Evolutionary conservation across 2,329 filamentous ascomycete genomes (phyloP).

Genomic region (Xylariaceae sp.): DNA sequence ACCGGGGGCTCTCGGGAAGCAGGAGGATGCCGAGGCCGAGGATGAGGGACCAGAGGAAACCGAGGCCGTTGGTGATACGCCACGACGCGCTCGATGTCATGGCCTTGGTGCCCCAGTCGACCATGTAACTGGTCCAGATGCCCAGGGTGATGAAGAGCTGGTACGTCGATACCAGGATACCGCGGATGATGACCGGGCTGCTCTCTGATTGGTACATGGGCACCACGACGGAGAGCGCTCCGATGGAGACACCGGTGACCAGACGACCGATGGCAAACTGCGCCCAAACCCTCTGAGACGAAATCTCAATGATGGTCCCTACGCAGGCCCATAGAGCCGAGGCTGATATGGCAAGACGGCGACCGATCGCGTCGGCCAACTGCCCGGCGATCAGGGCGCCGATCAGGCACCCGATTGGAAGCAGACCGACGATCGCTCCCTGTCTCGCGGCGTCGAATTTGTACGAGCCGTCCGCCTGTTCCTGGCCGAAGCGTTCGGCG

Average conservation of each 20-base stretch:
- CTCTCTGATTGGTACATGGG: conserved; percentile 72
- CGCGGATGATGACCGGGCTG: conserved; percentile 65
- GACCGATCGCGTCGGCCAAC: conserved; percentile 63
- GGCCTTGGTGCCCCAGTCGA: conserved; percentile 63
- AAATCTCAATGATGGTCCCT: conserved; percentile 66
- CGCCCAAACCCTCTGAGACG: conserved; percentile 58
- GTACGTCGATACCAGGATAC: conserved; percentile 65
- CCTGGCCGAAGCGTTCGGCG: conserved; percentile 54
- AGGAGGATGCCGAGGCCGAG: conserved; percentile 54
- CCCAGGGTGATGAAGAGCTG: conserved; percentile 72
- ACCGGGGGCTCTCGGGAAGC: conserved; percentile 59
- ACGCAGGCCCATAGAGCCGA: conserved; percentile 65
- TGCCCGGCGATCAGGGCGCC: conserved; percentile 62
- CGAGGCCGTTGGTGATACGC: conserved; percentile 64
- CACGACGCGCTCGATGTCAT: conserved; percentile 55
- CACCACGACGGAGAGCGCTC: conserved; percentile 64
- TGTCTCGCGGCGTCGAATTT: conserved; percentile 61
- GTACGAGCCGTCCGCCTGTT: conserved; percentile 42
- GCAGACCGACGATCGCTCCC: conserved; percentile 65
- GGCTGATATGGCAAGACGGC: conserved; percentile 63
- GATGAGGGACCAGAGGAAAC: conserved; percentile 57
- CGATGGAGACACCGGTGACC: conserved; percentile 68
- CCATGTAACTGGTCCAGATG: conserved; percentile 61
- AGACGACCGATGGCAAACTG: conserved; percentile 67
- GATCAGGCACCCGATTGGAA: conserved; percentile 61